Percentiles rank a stretch among this genome's conserved stretches.
Conservation (phyloP, 2,329 filamentous ascomycete genomes). For the Aschersonia sp. region DNA sequence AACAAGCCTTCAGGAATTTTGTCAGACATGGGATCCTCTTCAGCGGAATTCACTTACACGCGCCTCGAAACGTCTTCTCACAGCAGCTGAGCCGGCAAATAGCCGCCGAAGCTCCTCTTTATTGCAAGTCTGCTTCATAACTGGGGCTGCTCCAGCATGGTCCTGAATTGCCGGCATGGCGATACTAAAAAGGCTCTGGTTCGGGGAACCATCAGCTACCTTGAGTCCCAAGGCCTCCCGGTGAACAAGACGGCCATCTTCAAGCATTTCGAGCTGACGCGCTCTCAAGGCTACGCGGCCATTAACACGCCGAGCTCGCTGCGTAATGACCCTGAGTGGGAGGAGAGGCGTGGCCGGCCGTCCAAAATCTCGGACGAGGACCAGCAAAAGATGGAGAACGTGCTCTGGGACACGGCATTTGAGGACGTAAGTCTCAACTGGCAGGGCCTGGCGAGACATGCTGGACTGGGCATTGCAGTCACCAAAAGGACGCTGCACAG, state of each 20-base stretch:
- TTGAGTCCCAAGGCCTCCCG: conserved; percentile 21
- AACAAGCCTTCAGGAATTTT: conserved; percentile 14
- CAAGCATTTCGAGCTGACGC: conserved; percentile 22
- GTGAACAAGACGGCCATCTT: conserved; percentile 26
- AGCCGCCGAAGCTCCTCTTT: not conserved
- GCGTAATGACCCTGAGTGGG: conserved; percentile 22
- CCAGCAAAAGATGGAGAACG: conserved; percentile 20
- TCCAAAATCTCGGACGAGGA: conserved; percentile 19
- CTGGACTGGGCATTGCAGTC: conserved; percentile 16
- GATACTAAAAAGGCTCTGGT: conserved; percentile 25
- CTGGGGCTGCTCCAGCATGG: not conserved
- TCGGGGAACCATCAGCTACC: conserved; percentile 23
- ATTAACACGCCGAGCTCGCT: conserved; percentile 17
- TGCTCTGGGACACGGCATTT: conserved; percentile 21
- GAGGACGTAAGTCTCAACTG: conserved; percentile 18
- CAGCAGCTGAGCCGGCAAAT: too few relatives aligned
- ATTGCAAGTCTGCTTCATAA: not conserved
- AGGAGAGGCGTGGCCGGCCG: conserved; percentile 21
- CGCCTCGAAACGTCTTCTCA: too few relatives aligned
- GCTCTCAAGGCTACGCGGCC: conserved; percentile 22
- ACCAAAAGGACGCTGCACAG: conserved; percentile 21
- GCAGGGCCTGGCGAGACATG: conserved; percentile 17
- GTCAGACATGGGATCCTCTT: conserved; percentile 4
- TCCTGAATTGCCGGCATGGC: conserved; percentile 19
- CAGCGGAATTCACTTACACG: not conserved